Conservation (phyloP, 352 stramenopile genomes). For the Pythium dissotocum region DNA sequence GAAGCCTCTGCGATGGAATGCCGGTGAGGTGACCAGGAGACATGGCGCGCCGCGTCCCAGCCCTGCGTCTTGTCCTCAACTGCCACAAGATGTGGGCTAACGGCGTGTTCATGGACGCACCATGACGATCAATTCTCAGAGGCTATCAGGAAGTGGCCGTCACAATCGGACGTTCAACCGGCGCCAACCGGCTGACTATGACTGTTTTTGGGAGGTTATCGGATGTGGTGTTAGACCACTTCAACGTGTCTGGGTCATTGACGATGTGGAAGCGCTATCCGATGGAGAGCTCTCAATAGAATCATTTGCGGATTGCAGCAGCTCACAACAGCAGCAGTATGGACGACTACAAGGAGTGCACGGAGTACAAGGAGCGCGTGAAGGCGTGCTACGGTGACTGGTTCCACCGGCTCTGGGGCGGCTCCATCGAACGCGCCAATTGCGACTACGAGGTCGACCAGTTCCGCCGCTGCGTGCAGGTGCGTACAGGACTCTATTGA, state of each 20-base stretch:
- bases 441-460: constrained; percentile 76
- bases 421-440: constrained; percentile 54
- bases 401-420: constrained; percentile 77
- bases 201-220: neutral
- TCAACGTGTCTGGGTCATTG: neutral
- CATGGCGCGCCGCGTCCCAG: neutral
- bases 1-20: neutral
- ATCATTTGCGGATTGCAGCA: constrained; percentile 11
- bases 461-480: constrained; percentile 73
- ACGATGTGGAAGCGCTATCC: neutral
- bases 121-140: neutral
- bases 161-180: no score
- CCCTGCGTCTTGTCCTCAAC: neutral
- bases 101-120: neutral
- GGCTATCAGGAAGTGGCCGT: neutral
- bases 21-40: neutral
- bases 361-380: constrained; percentile 75
- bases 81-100: neutral
- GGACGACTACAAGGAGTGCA: constrained; percentile 60
- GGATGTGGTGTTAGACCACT: neutral
- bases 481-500: constrained; percentile 7
- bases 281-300: neutral
- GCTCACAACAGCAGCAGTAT: constrained; percentile 8
- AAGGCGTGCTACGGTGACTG: constrained; percentile 82
- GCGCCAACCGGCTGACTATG: no score